Percentiles rank a stretch among this genome's conserved stretches.
Conservation (phyloP, 2,329 filamentous ascomycete species). For the Thielaviopsis cerberus region DNA sequence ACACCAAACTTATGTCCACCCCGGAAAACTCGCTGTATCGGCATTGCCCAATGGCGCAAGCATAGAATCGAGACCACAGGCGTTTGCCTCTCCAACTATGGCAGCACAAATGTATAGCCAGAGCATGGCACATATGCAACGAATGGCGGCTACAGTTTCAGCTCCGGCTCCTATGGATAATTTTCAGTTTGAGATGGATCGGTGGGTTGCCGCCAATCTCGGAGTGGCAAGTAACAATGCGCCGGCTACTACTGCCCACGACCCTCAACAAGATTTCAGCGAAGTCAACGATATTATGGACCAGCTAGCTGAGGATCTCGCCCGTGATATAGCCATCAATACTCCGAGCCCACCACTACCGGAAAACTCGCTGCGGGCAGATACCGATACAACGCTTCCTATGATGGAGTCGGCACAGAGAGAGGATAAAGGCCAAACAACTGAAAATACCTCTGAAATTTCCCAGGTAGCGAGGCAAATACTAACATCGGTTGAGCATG, state of each 20-base stretch:
- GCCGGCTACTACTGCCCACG: background rate
- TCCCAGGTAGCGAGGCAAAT: constrained; percentile 26
- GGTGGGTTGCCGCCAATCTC: constrained; percentile 23
- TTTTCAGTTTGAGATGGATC: constrained; percentile 24
- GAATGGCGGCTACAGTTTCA: constrained; percentile 11
- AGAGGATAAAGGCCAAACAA: constrained; percentile 12
- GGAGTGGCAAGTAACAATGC: background rate
- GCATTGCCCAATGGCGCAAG: background rate
- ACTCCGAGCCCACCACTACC: background rate
- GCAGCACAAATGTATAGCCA: constrained; percentile 11
- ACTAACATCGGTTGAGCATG: constrained; percentile 26
- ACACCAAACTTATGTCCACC: background rate
- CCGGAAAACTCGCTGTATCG: background rate
- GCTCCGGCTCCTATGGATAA: constrained; percentile 15
- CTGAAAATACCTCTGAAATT: constrained; percentile 17
- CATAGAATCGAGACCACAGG: background rate
- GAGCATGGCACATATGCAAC: constrained; percentile 8
- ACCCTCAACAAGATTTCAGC: constrained; percentile 16
- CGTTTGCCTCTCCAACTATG: constrained; percentile 4
- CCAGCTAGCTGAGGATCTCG: constrained; percentile 24
- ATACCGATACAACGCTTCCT: constrained; percentile 8
- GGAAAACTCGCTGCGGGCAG: constrained; percentile 4
- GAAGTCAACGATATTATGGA: constrained; percentile 27
- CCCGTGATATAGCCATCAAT: constrained; percentile 4
- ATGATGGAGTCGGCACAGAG: constrained; percentile 12